These are phyloP conservation scores for Botrytis sinoallii DNA, from an alignment of 2,329 filamentous ascomycete species.

Conservation along the genomic window DNA sequence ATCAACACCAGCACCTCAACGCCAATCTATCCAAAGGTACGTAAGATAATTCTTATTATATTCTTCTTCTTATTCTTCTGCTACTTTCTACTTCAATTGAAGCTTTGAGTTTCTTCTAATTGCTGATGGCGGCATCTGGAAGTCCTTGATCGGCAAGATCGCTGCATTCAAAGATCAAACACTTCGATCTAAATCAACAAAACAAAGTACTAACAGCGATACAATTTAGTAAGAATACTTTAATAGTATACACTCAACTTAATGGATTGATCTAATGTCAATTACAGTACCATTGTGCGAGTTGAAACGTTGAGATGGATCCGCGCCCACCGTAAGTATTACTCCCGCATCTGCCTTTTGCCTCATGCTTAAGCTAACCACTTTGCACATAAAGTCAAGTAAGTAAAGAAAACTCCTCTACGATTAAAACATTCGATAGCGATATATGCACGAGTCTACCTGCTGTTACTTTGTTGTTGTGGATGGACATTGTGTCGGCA, in stretches of 20 bases:
- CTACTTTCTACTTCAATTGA: neutral
- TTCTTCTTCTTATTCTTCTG: neutral
- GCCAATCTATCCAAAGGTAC: neutral
- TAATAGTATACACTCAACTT: fast-evolving
- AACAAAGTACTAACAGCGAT: neutral
- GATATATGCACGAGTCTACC: too few species aligned
- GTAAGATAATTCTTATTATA: neutral
- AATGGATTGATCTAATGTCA: neutral
- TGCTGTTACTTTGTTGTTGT: neutral
- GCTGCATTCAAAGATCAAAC: neutral
- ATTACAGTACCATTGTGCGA: neutral
- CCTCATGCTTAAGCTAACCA: neutral
- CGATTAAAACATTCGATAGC: too few species aligned
- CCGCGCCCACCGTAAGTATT: neutral
- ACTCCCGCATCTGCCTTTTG: neutral
- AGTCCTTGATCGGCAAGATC: neutral
- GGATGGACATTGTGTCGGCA: neutral
- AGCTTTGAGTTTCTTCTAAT: neutral
- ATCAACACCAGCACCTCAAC: neutral
- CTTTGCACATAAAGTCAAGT: neutral
- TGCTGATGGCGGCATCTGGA: neutral
- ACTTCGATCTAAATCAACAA: neutral
- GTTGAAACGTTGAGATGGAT: neutral
- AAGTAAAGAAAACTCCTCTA: neutral
- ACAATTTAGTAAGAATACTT: neutral